Base-by-base conservation (phyloP, 2,329 filamentous ascomycete genomes). In the Alternaria novae-zelandiae region DNA sequence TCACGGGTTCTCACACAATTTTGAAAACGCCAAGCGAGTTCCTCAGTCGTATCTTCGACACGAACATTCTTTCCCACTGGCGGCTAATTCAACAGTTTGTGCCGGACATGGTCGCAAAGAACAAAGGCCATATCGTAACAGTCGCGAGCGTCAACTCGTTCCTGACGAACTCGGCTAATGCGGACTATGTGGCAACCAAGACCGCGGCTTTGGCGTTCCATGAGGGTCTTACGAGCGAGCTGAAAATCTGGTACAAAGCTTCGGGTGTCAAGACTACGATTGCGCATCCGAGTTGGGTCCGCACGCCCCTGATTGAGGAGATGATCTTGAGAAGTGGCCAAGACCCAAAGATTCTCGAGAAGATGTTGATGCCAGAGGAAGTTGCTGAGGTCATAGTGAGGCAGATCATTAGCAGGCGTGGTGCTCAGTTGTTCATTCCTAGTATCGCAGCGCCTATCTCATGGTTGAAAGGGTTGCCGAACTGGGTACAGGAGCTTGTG, bases 321-420 rank as follows among this genome's bases (percentile, higher is more conserved):
- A 20, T 13, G 12, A 61, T 71, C n/a, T 70, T 70, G 61, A 67
- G 71, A n/a, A 59, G 67, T 9, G 59, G 73, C n/a, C 70, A 82
- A 20, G 58, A 75, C 41, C 62, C 45, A 15, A 57, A 61, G 36
- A 57, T 70, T 30, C 69, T 71, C 1, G 72, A 74, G 12, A 67
- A 66, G 25, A 44, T 58, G 23, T 70, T 82, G 43, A 69, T 74
- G 15, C 74, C 80, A 2, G 59, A 77, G 59, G 64, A 72, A 23
- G 77, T 82, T 9, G 67, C 74, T 11, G 71, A 80, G 61, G 74
- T 78, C 3, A 75, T 82, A 12, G 76, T 80, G 5, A 74, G 72
- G 63, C 80, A 82, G 67, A 70, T 82, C 20, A 23, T 81, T 64
- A 72, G 76, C 15, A 59, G 50, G 28, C 73, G 77, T 25, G 74